Percentiles rank a stretch among this genome's conserved stretches.
Evolutionary conservation across 768 basidiomycete genomes (phyloP).

Genomic region (Tricholoma terreum): DNA sequence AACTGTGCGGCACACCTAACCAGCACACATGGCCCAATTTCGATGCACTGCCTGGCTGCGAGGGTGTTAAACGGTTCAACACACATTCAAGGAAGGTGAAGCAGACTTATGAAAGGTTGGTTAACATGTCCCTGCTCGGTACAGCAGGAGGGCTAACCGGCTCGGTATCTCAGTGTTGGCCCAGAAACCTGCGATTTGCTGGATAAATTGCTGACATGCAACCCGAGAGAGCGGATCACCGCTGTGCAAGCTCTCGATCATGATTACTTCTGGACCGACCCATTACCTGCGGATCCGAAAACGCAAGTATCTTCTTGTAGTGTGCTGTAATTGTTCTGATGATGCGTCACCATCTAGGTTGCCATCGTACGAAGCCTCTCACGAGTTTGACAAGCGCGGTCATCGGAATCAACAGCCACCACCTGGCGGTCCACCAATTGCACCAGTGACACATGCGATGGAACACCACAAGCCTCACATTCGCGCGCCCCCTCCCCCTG

Average conservation of each 20-base stretch:
- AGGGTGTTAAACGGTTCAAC: constrained; percentile 67
- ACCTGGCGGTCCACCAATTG: constrained; percentile 3
- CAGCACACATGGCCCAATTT: constrained; percentile 79
- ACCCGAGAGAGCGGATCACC: constrained; percentile 81
- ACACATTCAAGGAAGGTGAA: constrained; percentile 53
- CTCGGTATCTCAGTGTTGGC: constrained; percentile 48
- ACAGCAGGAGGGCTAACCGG: constrained; percentile 6
- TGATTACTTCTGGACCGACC: constrained; percentile 92
- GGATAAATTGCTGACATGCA: constrained; percentile 77
- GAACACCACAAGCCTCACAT: not conserved
- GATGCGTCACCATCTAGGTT: constrained; percentile 39
- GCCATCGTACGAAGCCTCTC: constrained; percentile 76
- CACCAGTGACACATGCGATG: not conserved
- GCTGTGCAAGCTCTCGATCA: constrained; percentile 87
- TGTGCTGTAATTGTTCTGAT: not conserved
- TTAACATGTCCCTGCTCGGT: constrained; percentile 9
- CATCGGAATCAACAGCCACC: constrained; percentile 19
- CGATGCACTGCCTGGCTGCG: constrained; percentile 73
- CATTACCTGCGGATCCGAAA: constrained; percentile 82
- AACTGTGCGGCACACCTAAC: constrained; percentile 84
- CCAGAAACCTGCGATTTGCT: constrained; percentile 76
- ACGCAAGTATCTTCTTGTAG: constrained; percentile 43
- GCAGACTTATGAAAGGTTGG: constrained; percentile 57
- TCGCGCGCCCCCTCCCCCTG: not conserved
- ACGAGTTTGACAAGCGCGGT: constrained; percentile 51